Evolutionary conservation across 495 filamentous ascomycete species (phyloP).

Genomic region (Podospora sp.): DNA sequence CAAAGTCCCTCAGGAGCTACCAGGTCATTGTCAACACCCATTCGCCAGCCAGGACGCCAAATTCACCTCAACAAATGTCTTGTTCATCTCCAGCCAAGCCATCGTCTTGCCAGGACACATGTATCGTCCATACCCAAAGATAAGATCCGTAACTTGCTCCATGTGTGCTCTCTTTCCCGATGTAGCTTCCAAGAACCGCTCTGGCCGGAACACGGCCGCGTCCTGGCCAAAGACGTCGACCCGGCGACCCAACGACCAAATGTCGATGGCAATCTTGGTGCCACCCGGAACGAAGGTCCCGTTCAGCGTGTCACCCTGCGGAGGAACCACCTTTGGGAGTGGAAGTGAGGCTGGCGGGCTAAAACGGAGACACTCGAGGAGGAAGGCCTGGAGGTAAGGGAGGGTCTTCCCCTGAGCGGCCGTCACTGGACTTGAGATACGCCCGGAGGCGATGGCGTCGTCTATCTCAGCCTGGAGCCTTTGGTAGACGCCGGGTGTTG

Average conservation of each 20-base stretch:
- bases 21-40: too few species aligned
- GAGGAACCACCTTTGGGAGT: constrained; percentile 40
- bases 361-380: constrained; percentile 51
- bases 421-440: constrained; percentile 20
- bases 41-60: too few species aligned
- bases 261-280: constrained; percentile 50
- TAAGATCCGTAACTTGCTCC: not conserved
- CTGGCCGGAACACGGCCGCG: constrained; percentile 51
- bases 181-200: constrained; percentile 54
- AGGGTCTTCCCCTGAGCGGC: constrained; percentile 39
- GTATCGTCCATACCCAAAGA: not conserved
- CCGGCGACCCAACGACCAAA: constrained; percentile 31
- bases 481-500: not conserved
- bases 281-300: constrained; percentile 52
- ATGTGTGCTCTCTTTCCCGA: constrained; percentile 1
- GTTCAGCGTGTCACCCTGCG: constrained; percentile 28
- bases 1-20: too few species aligned
- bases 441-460: not conserved
- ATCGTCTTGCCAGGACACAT: not conserved
- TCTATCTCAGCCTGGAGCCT: not conserved
- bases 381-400: constrained; percentile 49
- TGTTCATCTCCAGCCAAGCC: constrained; percentile 3
- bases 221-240: constrained; percentile 42
- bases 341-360: constrained; percentile 43
- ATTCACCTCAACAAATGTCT: not conserved